Percentiles rank a stretch among this genome's conserved stretches.
phyloP scores from a whole-genome alignment of 805 yeast species.

The Nakazawaea ernobii region DNA sequence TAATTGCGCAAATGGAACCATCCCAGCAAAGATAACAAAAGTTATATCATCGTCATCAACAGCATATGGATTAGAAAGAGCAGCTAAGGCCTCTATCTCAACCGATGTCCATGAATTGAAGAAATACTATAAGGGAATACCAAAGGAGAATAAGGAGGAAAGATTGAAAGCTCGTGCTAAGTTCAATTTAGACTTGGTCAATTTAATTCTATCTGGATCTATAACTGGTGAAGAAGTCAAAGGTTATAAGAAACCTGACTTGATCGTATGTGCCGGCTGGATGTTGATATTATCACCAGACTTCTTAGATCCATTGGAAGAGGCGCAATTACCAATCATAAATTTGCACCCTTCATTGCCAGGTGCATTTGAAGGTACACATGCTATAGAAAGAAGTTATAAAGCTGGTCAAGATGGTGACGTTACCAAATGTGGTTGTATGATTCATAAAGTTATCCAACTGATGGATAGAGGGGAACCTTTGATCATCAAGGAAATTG shows the following conservation, averaged over 20 bases:
- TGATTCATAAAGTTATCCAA: conserved; percentile 95
- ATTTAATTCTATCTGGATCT: conserved; percentile 49
- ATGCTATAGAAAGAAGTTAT: conserved; percentile 96
- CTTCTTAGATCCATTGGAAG: conserved; percentile 60
- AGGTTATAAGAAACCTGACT: conserved; percentile 55
- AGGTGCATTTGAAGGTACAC: conserved; percentile 94
- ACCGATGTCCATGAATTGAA: conserved; percentile 67
- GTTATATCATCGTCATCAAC: conserved; percentile 81
- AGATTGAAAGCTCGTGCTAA: conserved; percentile 58
- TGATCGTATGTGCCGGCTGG: conserved; percentile 99
- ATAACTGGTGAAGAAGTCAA: conserved; percentile 25
- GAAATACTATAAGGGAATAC: conserved; percentile 64
- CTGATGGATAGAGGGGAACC: conserved; percentile 96
- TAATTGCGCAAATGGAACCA: conserved; percentile 37
- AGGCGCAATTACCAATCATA: conserved; percentile 68
- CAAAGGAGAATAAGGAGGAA: conserved; percentile 57
- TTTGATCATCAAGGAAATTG: conserved; percentile 72
- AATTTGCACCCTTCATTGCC: conserved; percentile 97
- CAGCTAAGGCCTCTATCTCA: conserved; percentile 63
- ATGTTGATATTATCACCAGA: conserved; percentile 82
- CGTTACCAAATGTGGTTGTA: conserved; percentile 76
- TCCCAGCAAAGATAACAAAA: conserved; percentile 49
- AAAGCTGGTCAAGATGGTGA: conserved; percentile 86
- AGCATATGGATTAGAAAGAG: conserved; percentile 88
- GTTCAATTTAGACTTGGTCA: conserved; percentile 78